These are phyloP conservation scores for Sarcodon aspratus DNA, from an alignment of 768 basidiomycete genomes.

Conservation along the genomic window DNA sequence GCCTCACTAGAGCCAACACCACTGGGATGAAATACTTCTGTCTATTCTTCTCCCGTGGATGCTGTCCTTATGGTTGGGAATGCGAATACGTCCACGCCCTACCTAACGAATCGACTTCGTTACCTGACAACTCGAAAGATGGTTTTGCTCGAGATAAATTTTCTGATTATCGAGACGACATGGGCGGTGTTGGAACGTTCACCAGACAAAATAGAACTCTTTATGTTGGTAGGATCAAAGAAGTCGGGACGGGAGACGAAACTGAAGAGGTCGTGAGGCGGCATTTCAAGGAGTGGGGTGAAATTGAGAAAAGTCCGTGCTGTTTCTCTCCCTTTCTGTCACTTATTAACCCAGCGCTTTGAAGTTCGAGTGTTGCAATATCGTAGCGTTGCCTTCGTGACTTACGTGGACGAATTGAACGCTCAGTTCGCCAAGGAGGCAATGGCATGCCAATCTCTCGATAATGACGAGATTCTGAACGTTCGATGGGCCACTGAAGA, in stretches of 20 bases:
- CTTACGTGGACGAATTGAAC: conserved; percentile 74
- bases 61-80: conserved; percentile 97
- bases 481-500: conserved; percentile 99
- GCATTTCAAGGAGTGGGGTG: conserved; percentile 96
- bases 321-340: background rate
- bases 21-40: conserved; percentile 90
- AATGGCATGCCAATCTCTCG: conserved; percentile 97
- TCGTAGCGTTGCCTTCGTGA: conserved; percentile 95
- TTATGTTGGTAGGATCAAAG: conserved; percentile 90
- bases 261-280: conserved; percentile 84
- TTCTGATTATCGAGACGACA: conserved; percentile 94
- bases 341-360: conserved; percentile 14
- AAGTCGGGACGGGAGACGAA: conserved; percentile 79
- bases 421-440: conserved; percentile 98
- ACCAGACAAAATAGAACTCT: conserved; percentile 88
- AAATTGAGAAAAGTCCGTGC: conserved; percentile 78
- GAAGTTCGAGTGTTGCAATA: conserved; percentile 85
- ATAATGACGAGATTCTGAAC: conserved; percentile 95
- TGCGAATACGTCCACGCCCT: conserved; percentile 93
- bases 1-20: conserved; percentile 90
- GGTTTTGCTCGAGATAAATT: conserved; percentile 97
- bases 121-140: conserved; percentile 91
- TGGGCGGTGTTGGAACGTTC: conserved; percentile 99
- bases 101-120: conserved; percentile 52
- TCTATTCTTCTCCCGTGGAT: conserved; percentile 91